Evolutionary conservation across 148 eudicot genomes (phyloP), one percentile per base, ranked within the genome.

Genomic region (Fagopyrum homotropicum): DNA sequence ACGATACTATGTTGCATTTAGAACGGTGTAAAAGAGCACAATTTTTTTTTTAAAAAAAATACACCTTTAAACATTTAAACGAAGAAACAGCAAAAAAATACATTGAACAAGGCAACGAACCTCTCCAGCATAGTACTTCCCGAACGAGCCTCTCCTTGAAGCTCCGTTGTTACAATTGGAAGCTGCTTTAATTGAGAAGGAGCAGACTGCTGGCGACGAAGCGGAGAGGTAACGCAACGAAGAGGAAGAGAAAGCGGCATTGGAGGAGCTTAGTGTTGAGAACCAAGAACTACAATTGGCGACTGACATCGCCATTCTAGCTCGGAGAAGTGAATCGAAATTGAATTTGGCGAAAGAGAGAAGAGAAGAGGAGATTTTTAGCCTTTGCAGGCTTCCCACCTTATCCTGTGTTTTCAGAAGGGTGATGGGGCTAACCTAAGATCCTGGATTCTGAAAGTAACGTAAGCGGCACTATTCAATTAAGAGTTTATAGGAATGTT

Each of bases 281-380:
- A 72, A 72, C 74, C 74, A 72, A 30, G 74, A 72, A 40, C 54
- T 72, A 52, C 54, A 46, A 17, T 72, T 72, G 51, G 74, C 55
- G 74, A 47, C 30, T 46, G 74, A 29, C 55, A 72, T 49, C 11
- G 74, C 74, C 74, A 46, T 46, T 47, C 14, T 10, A 46, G 55
- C 51, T 46, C 74, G 55, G 30, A 72, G 52, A 46, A 17, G 7
- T 17, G 74, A 49, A 72, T 40, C 70, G 15, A 47, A 40, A 35
- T 35, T 35, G 40, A 35, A 35, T 35, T 40, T 35, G 22, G 63
- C 26, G 74, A 46, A 60, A 46, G 48, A 40, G 55, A 10, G 73
- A 14, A 5, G 72, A 14, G 68, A 57, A 57, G 29, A 57, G 2
- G 30, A 61, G 68, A 61, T 29, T 29, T 61, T 61, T 61, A 29